These are phyloP conservation scores for Zygotorulaspora florentina DNA, from an alignment of 805 yeast species.

Conservation along the genomic window DNA sequence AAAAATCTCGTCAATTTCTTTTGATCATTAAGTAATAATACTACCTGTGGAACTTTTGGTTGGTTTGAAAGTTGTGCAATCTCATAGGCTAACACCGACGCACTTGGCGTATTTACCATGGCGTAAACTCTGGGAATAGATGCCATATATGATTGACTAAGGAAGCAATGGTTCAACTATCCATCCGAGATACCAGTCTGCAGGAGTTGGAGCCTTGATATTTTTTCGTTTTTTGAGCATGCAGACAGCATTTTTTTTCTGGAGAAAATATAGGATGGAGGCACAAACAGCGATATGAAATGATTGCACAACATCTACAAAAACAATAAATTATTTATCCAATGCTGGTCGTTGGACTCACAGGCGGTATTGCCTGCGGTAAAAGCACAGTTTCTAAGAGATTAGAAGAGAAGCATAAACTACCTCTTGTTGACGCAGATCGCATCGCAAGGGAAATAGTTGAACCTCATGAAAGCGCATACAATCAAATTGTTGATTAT, in stretches of 20 bases:
- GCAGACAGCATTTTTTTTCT: neutral
- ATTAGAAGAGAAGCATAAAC: slow-evolving; percentile 46
- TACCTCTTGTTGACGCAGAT: slow-evolving; percentile 85
- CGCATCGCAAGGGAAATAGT: slow-evolving; percentile 81
- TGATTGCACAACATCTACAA: neutral
- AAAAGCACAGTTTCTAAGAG: slow-evolving; percentile 80
- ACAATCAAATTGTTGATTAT: slow-evolving; percentile 55
- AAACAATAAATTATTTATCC: neutral
- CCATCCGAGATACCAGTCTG: neutral
- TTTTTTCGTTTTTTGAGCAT: slow-evolving; percentile 1
- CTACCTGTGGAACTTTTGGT: slow-evolving; percentile 38
- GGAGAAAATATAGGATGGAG: neutral
- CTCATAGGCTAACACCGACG: slow-evolving; percentile 41
- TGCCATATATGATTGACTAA: slow-evolving; percentile 14
- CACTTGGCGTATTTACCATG: slow-evolving; percentile 43
- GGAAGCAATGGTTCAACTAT: neutral
- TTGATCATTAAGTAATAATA: slow-evolving; percentile 42
- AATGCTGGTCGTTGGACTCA: slow-evolving; percentile 91
- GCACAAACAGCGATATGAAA: neutral
- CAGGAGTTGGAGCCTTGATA: neutral
- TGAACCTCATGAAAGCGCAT: slow-evolving; percentile 72
- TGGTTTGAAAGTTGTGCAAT: slow-evolving; percentile 39
- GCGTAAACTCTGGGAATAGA: slow-evolving; percentile 37
- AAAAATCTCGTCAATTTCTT: slow-evolving; percentile 41
- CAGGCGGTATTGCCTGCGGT: slow-evolving; percentile 98